These are phyloP conservation scores for Inga laurina DNA, from an alignment of 306 rosid species.

Conservation along the genomic window DNA sequence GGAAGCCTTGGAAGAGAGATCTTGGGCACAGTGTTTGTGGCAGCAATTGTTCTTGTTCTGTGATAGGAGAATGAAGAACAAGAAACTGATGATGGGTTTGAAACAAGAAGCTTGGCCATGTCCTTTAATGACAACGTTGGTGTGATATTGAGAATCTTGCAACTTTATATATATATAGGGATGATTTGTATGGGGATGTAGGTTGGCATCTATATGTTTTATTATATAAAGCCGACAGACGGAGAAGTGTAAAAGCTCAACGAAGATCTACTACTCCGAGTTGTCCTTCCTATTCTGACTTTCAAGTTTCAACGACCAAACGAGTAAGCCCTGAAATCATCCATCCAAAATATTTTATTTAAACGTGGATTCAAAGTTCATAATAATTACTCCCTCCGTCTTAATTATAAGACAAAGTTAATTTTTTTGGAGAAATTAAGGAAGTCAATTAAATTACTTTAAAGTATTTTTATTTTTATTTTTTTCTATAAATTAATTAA, in stretches of 20 bases:
- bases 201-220: slow-evolving; percentile 15
- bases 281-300: slow-evolving; percentile 47
- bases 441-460: no score
- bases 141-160: neutral
- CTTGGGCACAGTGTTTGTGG: slow-evolving; percentile 33
- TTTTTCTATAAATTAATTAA: no score
- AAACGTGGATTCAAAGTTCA: neutral
- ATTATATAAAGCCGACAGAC: neutral
- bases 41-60: slow-evolving; percentile 28
- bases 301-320: slow-evolving; percentile 38
- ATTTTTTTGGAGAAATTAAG: no score
- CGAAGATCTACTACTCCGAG: neutral
- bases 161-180: neutral
- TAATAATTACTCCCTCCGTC: neutral
- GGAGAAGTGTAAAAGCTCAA: neutral
- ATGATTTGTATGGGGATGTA: slow-evolving; percentile 10
- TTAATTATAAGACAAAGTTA: no score
- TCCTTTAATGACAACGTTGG: neutral
- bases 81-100: slow-evolving; percentile 30
- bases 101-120: slow-evolving; percentile 47
- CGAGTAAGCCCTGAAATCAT: slow-evolving; percentile 41
- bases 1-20: slow-evolving; percentile 39
- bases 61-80: neutral
- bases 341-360: neutral
- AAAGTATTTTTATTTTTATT: no score